These are phyloP conservation scores for Jatropha multifida DNA, from an alignment of 441 rosid species.

Conservation along the genomic window DNA sequence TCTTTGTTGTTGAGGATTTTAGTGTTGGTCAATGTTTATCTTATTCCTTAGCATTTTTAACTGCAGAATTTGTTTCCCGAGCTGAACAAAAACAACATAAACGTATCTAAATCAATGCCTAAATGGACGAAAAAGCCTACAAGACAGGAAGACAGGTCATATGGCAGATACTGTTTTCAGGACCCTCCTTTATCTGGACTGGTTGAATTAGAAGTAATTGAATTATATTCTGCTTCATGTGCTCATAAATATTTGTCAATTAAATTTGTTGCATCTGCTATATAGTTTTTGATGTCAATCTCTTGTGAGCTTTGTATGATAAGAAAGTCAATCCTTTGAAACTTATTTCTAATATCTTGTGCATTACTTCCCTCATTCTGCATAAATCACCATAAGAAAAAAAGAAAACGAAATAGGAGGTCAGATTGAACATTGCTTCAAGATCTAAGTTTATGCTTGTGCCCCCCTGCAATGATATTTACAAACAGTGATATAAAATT, in stretches of 20 bases:
- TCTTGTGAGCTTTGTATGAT: background rate
- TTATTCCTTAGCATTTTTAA: background rate
- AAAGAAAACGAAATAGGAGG: background rate
- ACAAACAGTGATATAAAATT: background rate
- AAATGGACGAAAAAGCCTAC: conserved; percentile 24
- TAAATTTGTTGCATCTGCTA: background rate
- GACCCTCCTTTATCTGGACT: conserved; percentile 36
- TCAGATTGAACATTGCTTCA: background rate
- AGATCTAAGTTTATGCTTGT: background rate
- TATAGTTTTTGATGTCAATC: background rate
- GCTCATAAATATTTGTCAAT: conserved; percentile 2
- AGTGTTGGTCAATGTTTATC: background rate
- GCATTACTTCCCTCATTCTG: background rate
- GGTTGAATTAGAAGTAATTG: conserved; percentile 31
- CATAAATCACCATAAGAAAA: background rate
- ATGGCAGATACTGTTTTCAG: conserved; percentile 25
- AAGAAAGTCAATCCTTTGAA: background rate
- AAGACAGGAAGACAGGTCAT: conserved; percentile 18
- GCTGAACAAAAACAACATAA: conserved; percentile 16
- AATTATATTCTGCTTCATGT: conserved; percentile 8
- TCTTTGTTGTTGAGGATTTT: conserved; percentile 1
- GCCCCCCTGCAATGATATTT: background rate
- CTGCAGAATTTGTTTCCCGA: conserved; percentile 37
- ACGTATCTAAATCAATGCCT: conserved; percentile 27
- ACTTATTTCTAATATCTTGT: background rate